Conservation (phyloP, 345 rosid genomes). For the Eucalyptus curtisii region DNA sequence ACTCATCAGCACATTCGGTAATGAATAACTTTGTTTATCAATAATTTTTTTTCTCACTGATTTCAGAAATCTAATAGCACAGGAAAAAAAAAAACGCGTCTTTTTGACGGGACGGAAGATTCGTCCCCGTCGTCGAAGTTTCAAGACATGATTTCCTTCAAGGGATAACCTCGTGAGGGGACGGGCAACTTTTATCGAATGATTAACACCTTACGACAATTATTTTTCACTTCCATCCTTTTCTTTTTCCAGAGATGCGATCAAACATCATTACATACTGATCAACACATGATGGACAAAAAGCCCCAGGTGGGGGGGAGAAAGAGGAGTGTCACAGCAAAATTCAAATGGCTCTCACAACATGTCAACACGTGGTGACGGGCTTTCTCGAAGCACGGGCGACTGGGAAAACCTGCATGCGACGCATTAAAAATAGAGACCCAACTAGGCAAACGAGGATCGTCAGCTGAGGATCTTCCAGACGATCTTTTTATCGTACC, state of each 20-base stretch:
- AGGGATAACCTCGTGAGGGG: not conserved
- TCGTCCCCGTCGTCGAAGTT: not conserved
- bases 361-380: not conserved
- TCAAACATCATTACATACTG: not conserved
- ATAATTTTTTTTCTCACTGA: accelerated
- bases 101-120: too few relatives aligned
- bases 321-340: not conserved
- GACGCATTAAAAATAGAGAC: not conserved
- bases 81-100: not conserved
- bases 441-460: not conserved
- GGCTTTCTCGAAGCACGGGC: not conserved
- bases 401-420: not conserved
- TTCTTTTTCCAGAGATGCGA: not conserved
- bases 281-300: not conserved
- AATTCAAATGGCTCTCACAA: not conserved
- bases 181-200: not conserved
- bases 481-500: not conserved
- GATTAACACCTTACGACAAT: not conserved
- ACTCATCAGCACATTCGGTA: accelerated
- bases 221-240: not conserved
- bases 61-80: not conserved
- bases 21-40: not conserved
- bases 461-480: not conserved
- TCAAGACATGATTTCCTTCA: not conserved
- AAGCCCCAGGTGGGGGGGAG: not conserved